phyloP scores from a whole-genome alignment of 2,329 filamentous ascomycete genomes.

The Decorospora gaudefroyi region DNA sequence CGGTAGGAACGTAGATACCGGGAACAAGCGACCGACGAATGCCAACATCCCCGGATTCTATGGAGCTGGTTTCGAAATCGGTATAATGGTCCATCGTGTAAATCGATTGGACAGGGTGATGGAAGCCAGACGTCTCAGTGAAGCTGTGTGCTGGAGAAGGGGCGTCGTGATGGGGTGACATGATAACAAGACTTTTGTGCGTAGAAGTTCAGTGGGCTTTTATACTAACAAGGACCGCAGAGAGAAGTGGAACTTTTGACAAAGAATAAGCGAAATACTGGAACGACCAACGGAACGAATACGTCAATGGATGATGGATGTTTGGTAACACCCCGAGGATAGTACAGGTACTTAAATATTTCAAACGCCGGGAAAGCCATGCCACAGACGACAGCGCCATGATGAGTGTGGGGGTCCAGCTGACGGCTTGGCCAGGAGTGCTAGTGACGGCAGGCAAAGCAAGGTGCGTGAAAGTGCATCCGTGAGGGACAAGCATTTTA shows the following conservation, averaged over 20 bases:
- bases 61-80: conserved; percentile 47
- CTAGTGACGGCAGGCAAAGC: conserved; percentile 39
- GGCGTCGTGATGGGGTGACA: conserved; percentile 50
- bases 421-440: conserved; percentile 42
- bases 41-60: conserved; percentile 43
- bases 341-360: conserved; percentile 47
- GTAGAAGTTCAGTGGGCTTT: conserved; percentile 23
- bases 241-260: conserved; percentile 37
- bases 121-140: conserved; percentile 33
- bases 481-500: conserved; percentile 33
- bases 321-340: conserved; percentile 36
- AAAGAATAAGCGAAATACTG: conserved; percentile 38
- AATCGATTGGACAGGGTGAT: conserved; percentile 43
- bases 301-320: conserved; percentile 42
- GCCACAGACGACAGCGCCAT: conserved; percentile 23
- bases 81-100: conserved; percentile 44
- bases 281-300: conserved; percentile 39
- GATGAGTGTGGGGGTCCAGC: conserved; percentile 48
- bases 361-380: conserved; percentile 31
- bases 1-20: conserved; percentile 53
- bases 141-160: conserved; percentile 45
- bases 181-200: conserved; percentile 24
- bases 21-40: conserved; percentile 45
- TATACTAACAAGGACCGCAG: conserved; percentile 35
- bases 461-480: conserved; percentile 32